Conservation (phyloP, 2,329 filamentous ascomycete species). For the Alternaria sp. region DNA sequence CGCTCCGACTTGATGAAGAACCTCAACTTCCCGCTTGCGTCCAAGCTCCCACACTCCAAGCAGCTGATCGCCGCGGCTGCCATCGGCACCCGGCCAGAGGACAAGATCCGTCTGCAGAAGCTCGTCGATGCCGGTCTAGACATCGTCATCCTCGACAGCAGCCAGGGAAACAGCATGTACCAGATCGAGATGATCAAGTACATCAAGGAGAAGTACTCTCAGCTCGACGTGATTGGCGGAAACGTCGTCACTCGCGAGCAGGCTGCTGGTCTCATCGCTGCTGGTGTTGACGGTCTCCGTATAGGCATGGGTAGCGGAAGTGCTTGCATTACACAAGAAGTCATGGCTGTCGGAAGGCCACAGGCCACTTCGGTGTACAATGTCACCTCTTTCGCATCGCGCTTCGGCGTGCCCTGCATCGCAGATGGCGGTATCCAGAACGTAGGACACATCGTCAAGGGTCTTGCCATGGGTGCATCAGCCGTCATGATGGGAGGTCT, state of each 20-base stretch:
- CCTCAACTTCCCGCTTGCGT: constrained; percentile 93
- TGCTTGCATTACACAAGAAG: constrained; percentile 98
- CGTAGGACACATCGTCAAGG: constrained; percentile 98
- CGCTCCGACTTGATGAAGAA: constrained; percentile 97
- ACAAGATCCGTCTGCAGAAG: constrained; percentile 83
- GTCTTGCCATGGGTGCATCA: constrained; percentile 88
- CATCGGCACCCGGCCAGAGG: constrained; percentile 92
- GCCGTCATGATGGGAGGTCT: constrained; percentile 99
- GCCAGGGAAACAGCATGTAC: constrained; percentile 98
- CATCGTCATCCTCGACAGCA: constrained; percentile 93
- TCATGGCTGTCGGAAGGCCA: constrained; percentile 97
- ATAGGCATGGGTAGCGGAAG: constrained; percentile 99
- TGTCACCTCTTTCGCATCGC: constrained; percentile 86
- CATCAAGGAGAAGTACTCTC: constrained; percentile 85
- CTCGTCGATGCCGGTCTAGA: constrained; percentile 95
- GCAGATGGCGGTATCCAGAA: constrained; percentile 98
- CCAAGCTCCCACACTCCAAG: constrained; percentile 95
- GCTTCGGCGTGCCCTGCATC: constrained; percentile 96
- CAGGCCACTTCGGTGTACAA: constrained; percentile 93
- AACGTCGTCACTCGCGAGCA: constrained; percentile 99
- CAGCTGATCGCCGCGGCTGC: constrained; percentile 95
- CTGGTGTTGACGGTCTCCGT: constrained; percentile 92
- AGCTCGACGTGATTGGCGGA: constrained; percentile 93
- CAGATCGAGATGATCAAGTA: constrained; percentile 98
- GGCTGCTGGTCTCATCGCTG: constrained; percentile 88